Percentiles rank a stretch among this genome's conserved stretches.
These are phyloP conservation scores for Botrytis squamosa DNA, from an alignment of 2,329 filamentous ascomycete species.

Conservation along the genomic window DNA sequence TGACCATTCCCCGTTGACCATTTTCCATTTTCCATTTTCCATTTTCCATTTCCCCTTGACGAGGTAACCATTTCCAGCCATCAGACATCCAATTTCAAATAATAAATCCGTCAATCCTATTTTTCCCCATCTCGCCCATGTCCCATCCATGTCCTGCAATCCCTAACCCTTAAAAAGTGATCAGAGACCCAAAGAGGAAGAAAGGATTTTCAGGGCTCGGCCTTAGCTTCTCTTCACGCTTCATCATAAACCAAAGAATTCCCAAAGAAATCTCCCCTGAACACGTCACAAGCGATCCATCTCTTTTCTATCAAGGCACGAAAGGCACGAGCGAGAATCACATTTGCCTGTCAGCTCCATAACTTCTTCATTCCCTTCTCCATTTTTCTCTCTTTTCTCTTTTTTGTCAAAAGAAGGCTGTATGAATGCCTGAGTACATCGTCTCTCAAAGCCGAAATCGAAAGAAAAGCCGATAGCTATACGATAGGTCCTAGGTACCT, in stretches of 20 bases:
- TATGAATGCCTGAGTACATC: slow-evolving; percentile 1
- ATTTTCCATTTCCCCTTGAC: neutral
- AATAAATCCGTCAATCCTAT: neutral
- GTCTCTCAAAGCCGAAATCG: neutral
- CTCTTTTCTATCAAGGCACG: neutral
- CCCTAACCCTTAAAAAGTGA: neutral
- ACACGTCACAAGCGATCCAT: slow-evolving; percentile 13
- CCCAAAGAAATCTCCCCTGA: slow-evolving; percentile 7
- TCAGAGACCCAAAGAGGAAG: neutral
- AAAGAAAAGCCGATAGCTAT: slow-evolving; percentile 6
- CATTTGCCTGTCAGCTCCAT: neutral
- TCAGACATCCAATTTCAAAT: neutral
- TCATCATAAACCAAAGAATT: neutral
- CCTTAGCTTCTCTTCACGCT: neutral
- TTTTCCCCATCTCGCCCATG: neutral
- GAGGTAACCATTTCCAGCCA: neutral
- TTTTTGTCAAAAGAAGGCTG: neutral
- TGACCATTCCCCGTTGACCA: neutral
- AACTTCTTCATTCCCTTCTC: neutral
- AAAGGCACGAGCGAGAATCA: neutral
- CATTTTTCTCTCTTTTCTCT: neutral
- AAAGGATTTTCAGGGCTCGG: slow-evolving; percentile 9
- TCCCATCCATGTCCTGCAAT: neutral
- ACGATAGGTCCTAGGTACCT: too few species aligned
- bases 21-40: neutral